Evolutionary conservation across 345 rosid species (phyloP), one percentile per base, ranked within the genome.

Genomic region (Melaleuca quinquenervia): DNA sequence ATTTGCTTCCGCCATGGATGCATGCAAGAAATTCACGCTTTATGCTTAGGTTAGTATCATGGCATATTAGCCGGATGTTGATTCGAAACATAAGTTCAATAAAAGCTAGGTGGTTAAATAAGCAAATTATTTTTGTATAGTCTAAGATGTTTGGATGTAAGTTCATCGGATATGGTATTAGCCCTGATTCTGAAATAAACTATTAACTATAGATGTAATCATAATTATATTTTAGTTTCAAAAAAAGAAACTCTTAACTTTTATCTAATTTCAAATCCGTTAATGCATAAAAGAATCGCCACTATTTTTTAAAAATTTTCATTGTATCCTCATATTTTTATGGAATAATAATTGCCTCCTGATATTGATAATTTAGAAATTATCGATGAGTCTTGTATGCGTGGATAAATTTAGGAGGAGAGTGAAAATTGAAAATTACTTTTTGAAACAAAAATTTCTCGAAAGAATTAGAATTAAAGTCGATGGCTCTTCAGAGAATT

Each of bases 361-460:
- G 36, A 58, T n/a, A 5, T 0, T 3, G 36, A 11, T 56, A 56
- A 11, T 54, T 5, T 0, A 0, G 0, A 26, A 56, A 5, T 5
- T 9, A 26, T 7, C 26, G 26, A 0, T 0, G 32, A 11, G 0
- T 26, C 11, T 56, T 2, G 14, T 29, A 56, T 0, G 16, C 13
- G 18, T 13, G 16, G n/a, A 58, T 58, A 6, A 13, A 58, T n/a
- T 2, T 12, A 18, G 5, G 29, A 58, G 6, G 12, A n/a, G 3
- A 29, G 32, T 6, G 70, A 58, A 13, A 58, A 6, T 58, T 6
- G 32, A 27, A 41, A 41, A 41, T 41, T 41, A 41, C 4, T 41
- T 41, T 41, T 41, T 41, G 32, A 4, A 58, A 50, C 12, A 7
- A 4, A 27, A 58, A 58, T 58, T 58, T 41, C 41, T 41, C 41